Percentiles rank a stretch among this genome's conserved stretches.
These are phyloP conservation scores for Gentiana dahurica DNA, from an alignment of 257 asterid species.

Conservation along the genomic window DNA sequence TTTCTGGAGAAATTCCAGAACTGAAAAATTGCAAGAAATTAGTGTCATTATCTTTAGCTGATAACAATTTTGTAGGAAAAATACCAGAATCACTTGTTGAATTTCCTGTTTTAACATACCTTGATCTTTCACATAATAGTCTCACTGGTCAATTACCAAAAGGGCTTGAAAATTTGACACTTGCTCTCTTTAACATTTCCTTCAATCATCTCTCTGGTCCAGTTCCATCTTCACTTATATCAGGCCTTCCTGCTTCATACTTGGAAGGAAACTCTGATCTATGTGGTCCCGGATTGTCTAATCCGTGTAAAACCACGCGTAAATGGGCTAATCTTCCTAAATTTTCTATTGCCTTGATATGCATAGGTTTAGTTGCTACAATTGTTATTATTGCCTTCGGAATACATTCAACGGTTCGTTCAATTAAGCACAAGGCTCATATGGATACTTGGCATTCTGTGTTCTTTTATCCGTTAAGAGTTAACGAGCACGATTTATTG, in stretches of 20 bases:
- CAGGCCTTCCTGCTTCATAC: slow-evolving; percentile 79
- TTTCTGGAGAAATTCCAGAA: slow-evolving; percentile 58
- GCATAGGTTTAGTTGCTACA: slow-evolving; percentile 32
- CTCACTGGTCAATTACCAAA: slow-evolving; percentile 63
- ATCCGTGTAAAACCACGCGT: slow-evolving; percentile 26
- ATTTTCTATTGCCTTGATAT: slow-evolving; percentile 33
- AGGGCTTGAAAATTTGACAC: slow-evolving; percentile 59
- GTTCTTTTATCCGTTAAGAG: slow-evolving; percentile 77
- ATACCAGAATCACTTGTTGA: slow-evolving; percentile 60
- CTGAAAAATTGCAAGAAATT: slow-evolving; percentile 54
- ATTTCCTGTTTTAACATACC: slow-evolving; percentile 67
- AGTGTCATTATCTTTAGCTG: slow-evolving; percentile 63
- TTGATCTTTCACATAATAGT: slow-evolving; percentile 69
- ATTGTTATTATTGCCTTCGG: slow-evolving; percentile 35
- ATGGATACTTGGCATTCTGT: slow-evolving; percentile 47
- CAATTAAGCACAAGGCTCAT: slow-evolving; percentile 23
- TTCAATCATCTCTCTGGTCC: slow-evolving; percentile 57
- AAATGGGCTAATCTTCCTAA: slow-evolving; percentile 30
- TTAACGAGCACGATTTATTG: slow-evolving; percentile 56
- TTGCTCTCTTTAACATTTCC: slow-evolving; percentile 73
- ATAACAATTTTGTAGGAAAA: slow-evolving; percentile 51
- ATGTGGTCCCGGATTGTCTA: slow-evolving; percentile 69
- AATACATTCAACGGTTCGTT: slow-evolving; percentile 24
- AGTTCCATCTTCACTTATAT: slow-evolving; percentile 48
- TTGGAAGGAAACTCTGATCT: slow-evolving; percentile 71